Conservation (phyloP, 2,329 filamentous ascomycete species). For the Paraconiothyrium brasiliense region DNA sequence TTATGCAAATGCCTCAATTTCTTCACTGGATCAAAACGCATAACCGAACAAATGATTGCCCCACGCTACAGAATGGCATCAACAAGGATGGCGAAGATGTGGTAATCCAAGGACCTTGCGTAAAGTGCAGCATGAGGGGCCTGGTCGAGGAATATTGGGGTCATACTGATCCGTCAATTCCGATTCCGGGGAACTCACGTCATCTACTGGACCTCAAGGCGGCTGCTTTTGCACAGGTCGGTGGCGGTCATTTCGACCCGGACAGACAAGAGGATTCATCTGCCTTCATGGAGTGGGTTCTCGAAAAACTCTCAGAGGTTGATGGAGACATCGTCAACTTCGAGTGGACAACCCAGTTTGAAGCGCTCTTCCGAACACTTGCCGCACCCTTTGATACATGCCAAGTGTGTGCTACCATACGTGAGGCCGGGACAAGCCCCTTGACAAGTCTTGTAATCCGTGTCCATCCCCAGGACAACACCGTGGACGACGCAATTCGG, state of each 20-base stretch:
- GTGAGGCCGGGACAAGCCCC: not conserved
- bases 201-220: not conserved
- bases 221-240: no score
- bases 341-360: not conserved
- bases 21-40: constrained; percentile 1
- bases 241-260: no score
- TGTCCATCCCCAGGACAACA: not conserved
- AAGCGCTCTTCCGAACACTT: not conserved
- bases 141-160: not conserved
- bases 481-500: not conserved
- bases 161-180: not conserved
- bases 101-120: not conserved
- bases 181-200: not conserved
- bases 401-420: not conserved
- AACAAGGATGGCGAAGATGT: no score
- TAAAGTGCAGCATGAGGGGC: not conserved
- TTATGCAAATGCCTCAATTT: not conserved
- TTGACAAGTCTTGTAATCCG: not conserved
- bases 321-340: not conserved
- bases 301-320: not conserved
- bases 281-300: not conserved
- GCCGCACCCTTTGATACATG: not conserved
- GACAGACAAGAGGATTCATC: not conserved
- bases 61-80: not conserved
- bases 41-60: not conserved